These are phyloP conservation scores for Omphalea diandra DNA, from an alignment of 441 rosid genomes.

Conservation along the genomic window DNA sequence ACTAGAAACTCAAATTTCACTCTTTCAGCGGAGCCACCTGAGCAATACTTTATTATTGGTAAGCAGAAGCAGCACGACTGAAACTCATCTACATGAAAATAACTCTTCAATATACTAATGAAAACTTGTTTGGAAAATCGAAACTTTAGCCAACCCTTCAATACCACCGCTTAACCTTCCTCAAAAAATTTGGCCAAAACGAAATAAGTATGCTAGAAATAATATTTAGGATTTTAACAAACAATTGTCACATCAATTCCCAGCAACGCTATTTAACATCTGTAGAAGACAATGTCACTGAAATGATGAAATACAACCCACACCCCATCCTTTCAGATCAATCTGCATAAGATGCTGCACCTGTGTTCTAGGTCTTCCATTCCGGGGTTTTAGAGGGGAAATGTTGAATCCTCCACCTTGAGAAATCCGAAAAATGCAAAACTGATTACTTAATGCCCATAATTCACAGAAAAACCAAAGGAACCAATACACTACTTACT, in stretches of 20 bases:
- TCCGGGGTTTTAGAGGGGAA: conserved; percentile 77
- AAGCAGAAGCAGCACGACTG: background rate
- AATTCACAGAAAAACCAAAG: conserved; percentile 15
- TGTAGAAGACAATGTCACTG: conserved; percentile 99
- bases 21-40: background rate
- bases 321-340: conserved; percentile 99
- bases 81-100: background rate
- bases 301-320: conserved; percentile 86
- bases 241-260: conserved; percentile 38
- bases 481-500: conserved; percentile 49
- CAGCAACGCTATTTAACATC: conserved; percentile 96
- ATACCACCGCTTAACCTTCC: background rate
- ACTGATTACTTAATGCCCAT: conserved; percentile 3
- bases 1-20: background rate
- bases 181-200: no score
- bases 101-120: background rate
- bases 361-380: conserved; percentile 89
- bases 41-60: conserved; percentile 1
- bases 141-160: background rate
- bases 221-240: conserved; percentile 6
- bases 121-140: background rate
- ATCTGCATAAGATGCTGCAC: conserved; percentile 98
- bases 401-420: conserved; percentile 98
- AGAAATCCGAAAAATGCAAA: conserved; percentile 23
- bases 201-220: no score